These are phyloP conservation scores for Saxophila tyrrhenica DNA, from an alignment of 495 filamentous ascomycete genomes.

Conservation along the genomic window DNA sequence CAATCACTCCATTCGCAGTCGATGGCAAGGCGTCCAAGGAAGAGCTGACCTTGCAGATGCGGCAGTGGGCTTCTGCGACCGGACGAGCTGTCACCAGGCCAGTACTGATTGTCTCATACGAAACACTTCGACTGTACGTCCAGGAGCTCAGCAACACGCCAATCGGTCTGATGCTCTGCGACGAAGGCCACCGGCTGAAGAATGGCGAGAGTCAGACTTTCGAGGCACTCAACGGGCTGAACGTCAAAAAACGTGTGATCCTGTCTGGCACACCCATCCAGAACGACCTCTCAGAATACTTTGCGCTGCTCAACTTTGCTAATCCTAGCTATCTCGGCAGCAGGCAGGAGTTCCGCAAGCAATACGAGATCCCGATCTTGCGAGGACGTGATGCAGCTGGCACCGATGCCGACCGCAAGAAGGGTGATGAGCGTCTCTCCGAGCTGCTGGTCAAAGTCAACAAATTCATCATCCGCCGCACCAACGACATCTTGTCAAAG, in stretches of 20 bases:
- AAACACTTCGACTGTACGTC: constrained; percentile 83
- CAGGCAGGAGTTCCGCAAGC: constrained; percentile 85
- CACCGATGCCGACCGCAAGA: constrained; percentile 67
- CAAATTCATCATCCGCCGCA: constrained; percentile 97
- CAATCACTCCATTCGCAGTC: constrained; percentile 86
- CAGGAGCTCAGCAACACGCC: constrained; percentile 75
- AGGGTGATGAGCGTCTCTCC: constrained; percentile 69
- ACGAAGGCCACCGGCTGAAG: constrained; percentile 96
- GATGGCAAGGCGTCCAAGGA: constrained; percentile 95
- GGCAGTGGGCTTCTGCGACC: constrained; percentile 86
- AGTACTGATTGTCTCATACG: constrained; percentile 99
- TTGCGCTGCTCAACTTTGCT: constrained; percentile 89
- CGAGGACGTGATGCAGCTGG: constrained; percentile 85
- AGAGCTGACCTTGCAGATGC: constrained; percentile 76
- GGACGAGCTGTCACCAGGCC: constrained; percentile 85
- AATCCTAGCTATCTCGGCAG: constrained; percentile 88
- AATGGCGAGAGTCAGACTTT: constrained; percentile 96
- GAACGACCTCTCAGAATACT: constrained; percentile 96
- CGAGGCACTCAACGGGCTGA: constrained; percentile 74
- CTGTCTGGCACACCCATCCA: constrained; percentile 96
- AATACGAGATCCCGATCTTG: constrained; percentile 86
- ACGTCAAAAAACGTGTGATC: constrained; percentile 86
- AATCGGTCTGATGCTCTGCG: constrained; percentile 92
- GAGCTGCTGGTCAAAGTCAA: constrained; percentile 83
- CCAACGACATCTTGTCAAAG: constrained; percentile 96